These are phyloP conservation scores for Taxawa tesnikishii DNA, from an alignment of 2,329 filamentous ascomycete species.

Conservation along the genomic window DNA sequence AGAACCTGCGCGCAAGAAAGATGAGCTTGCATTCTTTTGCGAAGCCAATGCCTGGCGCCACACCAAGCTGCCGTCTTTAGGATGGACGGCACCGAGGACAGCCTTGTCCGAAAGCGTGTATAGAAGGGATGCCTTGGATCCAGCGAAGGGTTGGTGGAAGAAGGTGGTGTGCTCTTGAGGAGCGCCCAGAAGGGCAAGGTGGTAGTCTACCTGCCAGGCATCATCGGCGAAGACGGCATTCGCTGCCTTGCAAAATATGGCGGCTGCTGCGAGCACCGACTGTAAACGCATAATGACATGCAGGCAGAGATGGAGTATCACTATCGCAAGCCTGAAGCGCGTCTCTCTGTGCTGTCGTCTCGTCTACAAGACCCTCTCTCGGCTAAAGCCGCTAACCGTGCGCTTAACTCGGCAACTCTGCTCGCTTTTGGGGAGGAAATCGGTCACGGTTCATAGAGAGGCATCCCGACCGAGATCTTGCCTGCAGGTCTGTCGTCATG, in stretches of 20 bases:
- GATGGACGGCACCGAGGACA: constrained; percentile 79
- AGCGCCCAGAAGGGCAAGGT: constrained; percentile 75
- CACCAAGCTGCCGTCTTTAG: constrained; percentile 67
- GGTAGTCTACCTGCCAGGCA: constrained; percentile 83
- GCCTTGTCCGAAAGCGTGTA: constrained; percentile 82
- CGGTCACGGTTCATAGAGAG: no score
- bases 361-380: no score
- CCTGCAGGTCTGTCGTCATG: no score
- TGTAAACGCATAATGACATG: constrained; percentile 8
- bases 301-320: no score
- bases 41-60: constrained; percentile 71
- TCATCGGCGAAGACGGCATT: constrained; percentile 78
- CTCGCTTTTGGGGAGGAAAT: no score
- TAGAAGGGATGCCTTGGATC: constrained; percentile 76
- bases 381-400: no score
- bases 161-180: constrained; percentile 78
- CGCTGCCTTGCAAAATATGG: constrained; percentile 37
- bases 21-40: constrained; percentile 14
- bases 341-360: no score
- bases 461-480: no score
- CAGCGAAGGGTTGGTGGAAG: constrained; percentile 76
- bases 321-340: no score
- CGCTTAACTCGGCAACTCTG: no score
- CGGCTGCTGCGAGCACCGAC: constrained; percentile 10
- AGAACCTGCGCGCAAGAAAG: constrained; percentile 58